Evolutionary conservation across 2,329 filamentous ascomycete genomes (phyloP).

Genomic region (Microcyclospora tardicrescens): DNA sequence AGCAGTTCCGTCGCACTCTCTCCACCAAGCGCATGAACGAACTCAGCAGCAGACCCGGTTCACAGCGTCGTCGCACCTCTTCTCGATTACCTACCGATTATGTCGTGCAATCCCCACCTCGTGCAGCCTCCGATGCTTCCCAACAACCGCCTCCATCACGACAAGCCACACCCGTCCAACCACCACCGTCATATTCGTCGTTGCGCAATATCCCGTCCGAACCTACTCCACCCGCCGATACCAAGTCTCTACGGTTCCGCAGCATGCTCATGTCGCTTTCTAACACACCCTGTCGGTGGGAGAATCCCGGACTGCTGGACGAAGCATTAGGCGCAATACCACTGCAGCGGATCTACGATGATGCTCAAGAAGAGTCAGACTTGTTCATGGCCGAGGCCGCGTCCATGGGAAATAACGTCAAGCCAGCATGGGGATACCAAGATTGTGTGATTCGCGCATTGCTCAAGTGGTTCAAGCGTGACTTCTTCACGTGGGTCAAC

Average conservation of each 20-base stretch:
- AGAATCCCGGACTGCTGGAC: constrained; percentile 88
- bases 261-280: constrained; percentile 78
- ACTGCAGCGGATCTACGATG: constrained; percentile 78
- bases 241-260: constrained; percentile 36
- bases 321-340: constrained; percentile 81
- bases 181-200: constrained; percentile 49
- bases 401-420: constrained; percentile 63
- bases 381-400: constrained; percentile 77
- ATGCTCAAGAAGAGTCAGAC: constrained; percentile 87
- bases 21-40: constrained; percentile 80
- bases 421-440: constrained; percentile 90
- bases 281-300: constrained; percentile 80
- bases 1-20: constrained; percentile 76
- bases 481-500: constrained; percentile 94
- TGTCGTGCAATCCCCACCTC: constrained; percentile 12
- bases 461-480: constrained; percentile 88
- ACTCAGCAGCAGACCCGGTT: constrained; percentile 36
- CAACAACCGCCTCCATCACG: constrained; percentile 12
- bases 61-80: constrained; percentile 37
- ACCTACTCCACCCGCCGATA: constrained; percentile 55
- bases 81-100: constrained; percentile 35
- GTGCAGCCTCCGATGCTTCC: constrained; percentile 5
- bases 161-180: constrained; percentile 13
- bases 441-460: constrained; percentile 88
- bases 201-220: constrained; percentile 53